phyloP scores from a whole-genome alignment of 1,284 basidiomycete genomes.

The Malassezia obtusa region DNA sequence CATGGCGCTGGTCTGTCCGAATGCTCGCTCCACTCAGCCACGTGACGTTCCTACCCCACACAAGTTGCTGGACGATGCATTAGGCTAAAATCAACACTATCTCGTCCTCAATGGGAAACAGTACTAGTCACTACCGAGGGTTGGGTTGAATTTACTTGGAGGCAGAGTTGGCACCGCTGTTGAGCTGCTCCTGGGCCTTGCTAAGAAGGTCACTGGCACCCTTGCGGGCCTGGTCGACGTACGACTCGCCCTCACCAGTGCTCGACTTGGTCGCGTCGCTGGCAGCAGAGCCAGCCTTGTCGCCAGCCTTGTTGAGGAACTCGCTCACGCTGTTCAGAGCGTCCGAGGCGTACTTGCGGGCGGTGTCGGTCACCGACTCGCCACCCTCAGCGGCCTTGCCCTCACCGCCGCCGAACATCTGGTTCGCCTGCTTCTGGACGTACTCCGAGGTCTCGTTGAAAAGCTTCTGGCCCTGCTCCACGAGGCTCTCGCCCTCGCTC shows the following conservation, averaged over 20 bases:
- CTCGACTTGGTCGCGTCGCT: background rate
- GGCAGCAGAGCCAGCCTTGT: background rate
- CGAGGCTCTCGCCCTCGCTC: background rate
- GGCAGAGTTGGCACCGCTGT: background rate
- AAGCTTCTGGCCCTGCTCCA: slow-evolving; percentile 3
- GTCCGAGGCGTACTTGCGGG: slow-evolving; percentile 14
- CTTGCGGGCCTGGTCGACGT: slow-evolving; percentile 6
- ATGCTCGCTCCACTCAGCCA: too few species aligned
- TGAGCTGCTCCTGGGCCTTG: slow-evolving; percentile 13
- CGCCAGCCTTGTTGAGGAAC: slow-evolving; percentile 7
- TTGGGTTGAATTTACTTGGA: slow-evolving; percentile 1
- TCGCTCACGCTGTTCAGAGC: slow-evolving; percentile 10
- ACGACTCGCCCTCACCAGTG: background rate
- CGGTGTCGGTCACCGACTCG: slow-evolving; percentile 5
- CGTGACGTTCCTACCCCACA: too few species aligned
- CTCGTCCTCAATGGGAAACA: too few species aligned
- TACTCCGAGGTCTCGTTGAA: background rate
- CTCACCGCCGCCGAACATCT: background rate
- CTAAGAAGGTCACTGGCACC: slow-evolving; percentile 3
- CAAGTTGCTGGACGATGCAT: too few species aligned
- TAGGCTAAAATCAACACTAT: too few species aligned
- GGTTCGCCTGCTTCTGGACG: slow-evolving; percentile 9
- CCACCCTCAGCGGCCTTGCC: background rate
- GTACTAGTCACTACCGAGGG: too few species aligned
- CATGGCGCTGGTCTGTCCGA: too few species aligned